A percentile compares a stretch with the other conserved stretches of the same genome.
Conservation (phyloP, 139 green algal species). For the Volvox africanus region DNA sequence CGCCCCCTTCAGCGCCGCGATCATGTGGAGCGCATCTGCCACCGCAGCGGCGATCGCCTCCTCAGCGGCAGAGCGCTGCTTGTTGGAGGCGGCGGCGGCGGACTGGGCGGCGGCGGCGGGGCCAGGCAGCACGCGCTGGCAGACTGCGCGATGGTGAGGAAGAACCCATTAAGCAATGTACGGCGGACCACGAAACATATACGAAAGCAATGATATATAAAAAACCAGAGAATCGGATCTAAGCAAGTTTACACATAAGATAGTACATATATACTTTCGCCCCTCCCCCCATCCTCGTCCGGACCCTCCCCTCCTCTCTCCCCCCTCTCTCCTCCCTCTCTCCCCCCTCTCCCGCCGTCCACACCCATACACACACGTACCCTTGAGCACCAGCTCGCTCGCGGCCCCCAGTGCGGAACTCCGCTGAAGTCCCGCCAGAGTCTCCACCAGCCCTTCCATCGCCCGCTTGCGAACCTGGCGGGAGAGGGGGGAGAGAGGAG, state of each 20-base stretch:
- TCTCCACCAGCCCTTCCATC: slow-evolving; percentile 64
- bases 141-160: slow-evolving; percentile 54
- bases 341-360: not conserved
- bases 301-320: not conserved
- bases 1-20: slow-evolving; percentile 76
- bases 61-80: slow-evolving; percentile 82
- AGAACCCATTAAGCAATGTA: no score
- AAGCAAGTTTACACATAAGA: no score
- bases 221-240: no score
- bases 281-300: not conserved
- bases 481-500: not conserved
- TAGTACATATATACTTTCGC: no score
- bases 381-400: slow-evolving; percentile 21
- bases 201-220: no score
- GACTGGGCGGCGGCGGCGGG: slow-evolving; percentile 78
- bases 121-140: slow-evolving; percentile 71
- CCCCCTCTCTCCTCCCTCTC: not conserved
- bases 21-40: slow-evolving; percentile 81
- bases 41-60: slow-evolving; percentile 79
- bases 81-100: slow-evolving; percentile 80
- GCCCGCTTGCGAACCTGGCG: slow-evolving; percentile 77
- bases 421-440: slow-evolving; percentile 76
- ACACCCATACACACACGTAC: not conserved
- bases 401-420: slow-evolving; percentile 29
- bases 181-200: no score